Evolutionary conservation across 352 stramenopile species (phyloP).

Genomic region (Pseudoperonospora humuli): DNA sequence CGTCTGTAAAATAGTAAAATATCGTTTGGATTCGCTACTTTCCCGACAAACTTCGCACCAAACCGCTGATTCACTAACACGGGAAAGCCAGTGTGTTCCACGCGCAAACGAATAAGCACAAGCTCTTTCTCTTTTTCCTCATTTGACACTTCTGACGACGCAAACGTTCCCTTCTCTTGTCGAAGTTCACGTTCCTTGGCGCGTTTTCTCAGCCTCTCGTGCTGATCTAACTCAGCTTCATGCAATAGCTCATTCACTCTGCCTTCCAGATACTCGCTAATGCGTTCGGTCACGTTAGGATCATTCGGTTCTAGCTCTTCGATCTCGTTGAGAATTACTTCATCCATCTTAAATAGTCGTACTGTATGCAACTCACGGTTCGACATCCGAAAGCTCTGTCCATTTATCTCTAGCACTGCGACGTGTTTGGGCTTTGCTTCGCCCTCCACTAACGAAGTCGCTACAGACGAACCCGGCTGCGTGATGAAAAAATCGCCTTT

Average conservation of each 20-base stretch:
- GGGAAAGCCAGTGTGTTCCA: constrained; percentile 86
- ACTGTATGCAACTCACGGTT: constrained; percentile 85
- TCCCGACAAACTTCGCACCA: constrained; percentile 73
- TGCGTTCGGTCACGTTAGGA: constrained; percentile 66
- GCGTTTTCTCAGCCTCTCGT: constrained; percentile 11
- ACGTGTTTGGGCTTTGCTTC: constrained; percentile 83
- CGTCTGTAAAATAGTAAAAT: constrained; percentile 76
- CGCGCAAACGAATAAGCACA: constrained; percentile 75
- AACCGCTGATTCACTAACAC: constrained; percentile 86
- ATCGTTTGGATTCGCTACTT: constrained; percentile 84
- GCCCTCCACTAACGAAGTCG: constrained; percentile 90
- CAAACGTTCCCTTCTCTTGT: constrained; percentile 28
- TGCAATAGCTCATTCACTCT: constrained; percentile 64
- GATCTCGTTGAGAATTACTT: constrained; percentile 85
- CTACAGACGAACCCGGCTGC: constrained; percentile 95
- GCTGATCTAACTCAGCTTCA: constrained; percentile 44
- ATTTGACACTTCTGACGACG: constrained; percentile 10
- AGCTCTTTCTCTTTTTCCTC: constrained; percentile 32
- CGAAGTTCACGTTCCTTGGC: constrained; percentile 18
- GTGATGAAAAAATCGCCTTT: constrained; percentile 95
- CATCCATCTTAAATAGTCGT: constrained; percentile 89
- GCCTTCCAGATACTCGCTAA: constrained; percentile 53
- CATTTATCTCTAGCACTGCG: constrained; percentile 83
- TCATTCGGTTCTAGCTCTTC: constrained; percentile 89
- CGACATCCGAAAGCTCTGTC: constrained; percentile 85